Evolutionary conservation across 805 yeast genomes (phyloP), one percentile per base, ranked within the genome.

Genomic region (Saturnispora gosingensis): DNA sequence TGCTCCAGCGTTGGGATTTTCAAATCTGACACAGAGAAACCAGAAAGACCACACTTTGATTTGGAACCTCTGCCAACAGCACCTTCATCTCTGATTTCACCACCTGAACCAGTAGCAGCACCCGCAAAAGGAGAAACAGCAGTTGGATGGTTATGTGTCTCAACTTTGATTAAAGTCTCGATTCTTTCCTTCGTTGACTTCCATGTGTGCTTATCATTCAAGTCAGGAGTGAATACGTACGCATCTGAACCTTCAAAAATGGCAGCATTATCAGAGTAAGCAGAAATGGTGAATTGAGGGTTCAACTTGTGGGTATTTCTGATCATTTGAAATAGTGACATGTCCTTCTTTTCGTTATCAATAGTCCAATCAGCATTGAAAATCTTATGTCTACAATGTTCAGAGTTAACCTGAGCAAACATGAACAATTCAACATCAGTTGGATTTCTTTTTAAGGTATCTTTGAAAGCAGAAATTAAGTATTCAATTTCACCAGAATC

Each of bases 41-140:
- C 99, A 42, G 95, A 76, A 55, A 93, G 75, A 51, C 99, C 99
- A 64, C 97, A 96, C 71, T 93, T 91, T 43, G 98, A 81, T 69
- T 88, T 88, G 25, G 98, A 91, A 45, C 99, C 99, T 68, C 97
- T 82, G 57, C 99, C 99, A 25, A 93, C 96, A 30, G 99, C 99
- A 72, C 97, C 99, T 73, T 93, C 99, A 70, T 93, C 99, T 77
- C 99, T 87, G 63, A 93, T 93, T 72, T 93, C 99, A 74, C 99
- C 99, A 68, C 99, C 99, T 10, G 98, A 90, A 57, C 99, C 99
- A 13, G 99, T 93, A 43, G 99, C 96, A 32, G 99, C 99, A 69
- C 99, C 99, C 3, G 99, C 90, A 71, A 88, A 93, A 40, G 99
- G 99, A 24, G 98, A 91, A 5, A 93, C 97, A 1, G 99, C 99